Percentiles rank a stretch among this genome's conserved stretches.
Evolutionary conservation across 2,329 filamentous ascomycete genomes (phyloP).

Genomic region (Penicillium oxalicum): DNA sequence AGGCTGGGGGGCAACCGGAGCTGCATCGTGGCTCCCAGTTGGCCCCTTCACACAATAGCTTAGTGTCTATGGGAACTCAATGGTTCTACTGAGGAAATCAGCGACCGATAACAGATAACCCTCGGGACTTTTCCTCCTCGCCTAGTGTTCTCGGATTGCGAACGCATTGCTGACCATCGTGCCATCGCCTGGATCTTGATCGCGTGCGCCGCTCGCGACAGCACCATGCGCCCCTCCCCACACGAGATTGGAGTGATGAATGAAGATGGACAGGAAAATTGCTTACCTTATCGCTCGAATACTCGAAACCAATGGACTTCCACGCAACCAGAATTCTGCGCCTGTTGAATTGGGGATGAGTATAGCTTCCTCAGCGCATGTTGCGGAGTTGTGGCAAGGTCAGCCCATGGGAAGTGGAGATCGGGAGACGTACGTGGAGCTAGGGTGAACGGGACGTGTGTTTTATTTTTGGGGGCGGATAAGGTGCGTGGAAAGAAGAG

Average conservation of each 20-base stretch:
- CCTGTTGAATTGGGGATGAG: background rate
- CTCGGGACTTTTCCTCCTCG: background rate
- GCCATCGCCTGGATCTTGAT: constrained; percentile 11
- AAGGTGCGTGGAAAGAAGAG: no score
- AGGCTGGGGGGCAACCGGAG: constrained; percentile 52
- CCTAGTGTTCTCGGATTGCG: no score
- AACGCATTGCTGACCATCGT: background rate
- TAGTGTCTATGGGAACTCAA: constrained; percentile 3
- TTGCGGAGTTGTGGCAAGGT: constrained; percentile 1
- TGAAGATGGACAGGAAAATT: background rate
- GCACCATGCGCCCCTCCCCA: constrained; percentile 20
- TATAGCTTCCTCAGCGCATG: constrained; percentile 2
- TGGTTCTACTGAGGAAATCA: background rate
- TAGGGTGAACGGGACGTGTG: no score
- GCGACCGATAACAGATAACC: background rate
- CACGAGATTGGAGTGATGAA: constrained; percentile 8
- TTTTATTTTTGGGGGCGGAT: no score
- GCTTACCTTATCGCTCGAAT: no score
- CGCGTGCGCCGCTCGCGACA: constrained; percentile 18
- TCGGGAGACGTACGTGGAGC: no score
- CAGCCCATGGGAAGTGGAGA: background rate
- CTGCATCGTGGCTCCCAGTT: constrained; percentile 35
- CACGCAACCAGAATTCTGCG: background rate
- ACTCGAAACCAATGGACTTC: no score
- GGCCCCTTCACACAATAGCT: constrained; percentile 11